Evolutionary conservation across 768 basidiomycete species (phyloP).

Genomic region (Russula vinacea): DNA sequence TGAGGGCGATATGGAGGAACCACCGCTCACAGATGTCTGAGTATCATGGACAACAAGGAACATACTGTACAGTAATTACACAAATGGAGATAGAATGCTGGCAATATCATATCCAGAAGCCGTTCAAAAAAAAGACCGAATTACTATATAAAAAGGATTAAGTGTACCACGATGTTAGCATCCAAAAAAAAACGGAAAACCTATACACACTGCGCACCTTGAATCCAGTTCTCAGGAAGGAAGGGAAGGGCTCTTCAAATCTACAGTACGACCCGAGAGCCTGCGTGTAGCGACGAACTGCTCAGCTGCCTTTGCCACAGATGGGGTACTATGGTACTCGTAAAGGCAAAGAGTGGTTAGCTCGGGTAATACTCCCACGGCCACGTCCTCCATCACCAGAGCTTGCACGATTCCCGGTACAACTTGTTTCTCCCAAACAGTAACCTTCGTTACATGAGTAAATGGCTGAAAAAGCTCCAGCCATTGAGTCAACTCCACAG

Average conservation of each 20-base stretch:
- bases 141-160: background rate
- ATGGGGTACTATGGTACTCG: background rate
- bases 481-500: constrained; percentile 3
- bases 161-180: background rate
- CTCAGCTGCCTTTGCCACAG: background rate
- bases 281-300: background rate
- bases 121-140: background rate
- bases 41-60: background rate
- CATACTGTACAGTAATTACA: too few species aligned
- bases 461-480: constrained; percentile 3
- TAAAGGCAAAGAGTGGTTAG: background rate
- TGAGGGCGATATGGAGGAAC: too few species aligned
- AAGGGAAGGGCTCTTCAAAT: background rate
- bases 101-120: background rate
- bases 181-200: too few species aligned
- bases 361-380: background rate
- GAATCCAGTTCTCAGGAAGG: background rate
- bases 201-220: background rate
- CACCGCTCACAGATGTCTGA: too few species aligned
- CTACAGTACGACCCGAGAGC: background rate
- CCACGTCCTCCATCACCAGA: background rate
- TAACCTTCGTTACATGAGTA: background rate
- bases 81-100: background rate
- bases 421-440: background rate
- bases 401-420: constrained; percentile 7